Base-by-base conservation (phyloP, 495 filamentous ascomycete genomes). In the Penicillium longicatenatum region DNA sequence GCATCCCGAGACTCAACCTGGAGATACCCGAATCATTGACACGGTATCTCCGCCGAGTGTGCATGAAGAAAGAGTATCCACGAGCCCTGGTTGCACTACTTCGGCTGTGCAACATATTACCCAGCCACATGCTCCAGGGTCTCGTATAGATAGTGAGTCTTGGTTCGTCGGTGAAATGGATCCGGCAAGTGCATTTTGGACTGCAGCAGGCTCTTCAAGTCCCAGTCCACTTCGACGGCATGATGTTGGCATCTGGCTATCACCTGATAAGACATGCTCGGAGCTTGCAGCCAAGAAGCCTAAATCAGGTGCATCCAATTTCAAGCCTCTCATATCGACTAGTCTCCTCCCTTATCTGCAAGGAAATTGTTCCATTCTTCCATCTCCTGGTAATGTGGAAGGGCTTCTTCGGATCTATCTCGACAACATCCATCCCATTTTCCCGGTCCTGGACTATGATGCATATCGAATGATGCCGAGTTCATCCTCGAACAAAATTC, bases 231-330 rank as follows among this genome's bases (percentile, higher is more conserved):
- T 26, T 4, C 19, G 50, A 29, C 50, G 50, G 21, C 50, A 52
- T 52, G 50, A 52, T 42, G 35, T 52, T 43, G 50, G 50, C 22
- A 35, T 52, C 26, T 52, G 50, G 50, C 30, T 52, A 42, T 29
- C 50, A 42, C 31, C 50, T 10, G 22, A 12, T 21, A 52, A 43
- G 12, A 35, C 50, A 29, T 29, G 37, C 26, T 42, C 50, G 17
- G 31, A 52, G 17, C 50, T 52, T n/a, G 50, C 31, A 37, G 31
- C 26, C 21, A 52, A 42, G 37, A 52, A 52, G 12, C 21, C 50
- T 16, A 52, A 6, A 42, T 43, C 50, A 41, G 37, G 50, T 29
- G 8, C 30, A n/a, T 29, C 50, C 17, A 30, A 29, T 20, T 35
- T 42, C 6, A 35, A 42, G 5, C 22, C 50, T 52, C 19, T 52